Base-by-base conservation (phyloP, 2,329 filamentous ascomycete species). In the Diaporthe sp. region DNA sequence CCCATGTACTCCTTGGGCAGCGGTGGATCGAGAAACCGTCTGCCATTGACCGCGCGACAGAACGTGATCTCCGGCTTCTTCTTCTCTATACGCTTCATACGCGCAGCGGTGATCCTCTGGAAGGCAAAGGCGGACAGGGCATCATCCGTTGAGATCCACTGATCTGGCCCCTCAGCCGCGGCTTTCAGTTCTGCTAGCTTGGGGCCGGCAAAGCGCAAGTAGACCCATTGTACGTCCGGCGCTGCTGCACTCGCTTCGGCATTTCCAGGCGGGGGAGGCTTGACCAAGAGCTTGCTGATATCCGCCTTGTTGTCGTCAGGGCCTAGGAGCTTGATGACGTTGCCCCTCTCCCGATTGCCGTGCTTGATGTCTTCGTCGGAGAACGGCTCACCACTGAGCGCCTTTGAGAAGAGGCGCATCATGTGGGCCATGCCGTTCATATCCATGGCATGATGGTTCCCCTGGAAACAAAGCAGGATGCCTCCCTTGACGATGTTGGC, bases 401-500 rank as follows among this genome's bases (percentile, higher is more conserved):
- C 74, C 25, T 73, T 75, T 4, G 67, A 71, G 37, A 49, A 75
- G 6, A 76, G 55, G 9, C 39, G 61, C 28, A 80, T 77, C 15
- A 79, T 55, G 47, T 76, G 73, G 5, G 67, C 75, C 77, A 79
- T 75, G 13, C 79, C 79, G 22, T 76, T 75, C 78, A 79, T 78
- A 49, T 79, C 79, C 77, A 80, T 77, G 31, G 67, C 53, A 15
- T 72, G 78, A 60, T 81, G 80, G 17, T 80, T 76, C 0, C 70
- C 77, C 39, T 77, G 72, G 22, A 81, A 75, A 13, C 70, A 76
- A 34, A 81, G 60, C 5, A 81, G 44, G 10, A 80, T 49, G 1
- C 80, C 79, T 12, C 76, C 79, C 7, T 37, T 25, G 42, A 81
- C 37, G 28, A 80, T 76, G n/a, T 74, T 74, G 34, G 77, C 80